Conservation (phyloP, 306 rosid species). For the Astragalus glycyphyllos region DNA sequence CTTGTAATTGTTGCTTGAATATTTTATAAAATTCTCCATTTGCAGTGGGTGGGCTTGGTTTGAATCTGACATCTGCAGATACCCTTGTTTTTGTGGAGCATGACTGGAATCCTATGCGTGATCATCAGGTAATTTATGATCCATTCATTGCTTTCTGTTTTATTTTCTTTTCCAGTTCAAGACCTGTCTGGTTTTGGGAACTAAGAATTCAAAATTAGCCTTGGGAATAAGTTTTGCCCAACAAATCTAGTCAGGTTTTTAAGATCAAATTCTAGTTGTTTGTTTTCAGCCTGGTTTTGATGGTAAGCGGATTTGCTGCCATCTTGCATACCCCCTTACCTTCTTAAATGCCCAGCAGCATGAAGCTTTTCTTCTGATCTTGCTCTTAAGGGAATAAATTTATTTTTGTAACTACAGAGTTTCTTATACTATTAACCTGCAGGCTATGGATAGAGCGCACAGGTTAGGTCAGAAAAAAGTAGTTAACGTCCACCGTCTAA, state of each 20-base stretch:
- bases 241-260: slow-evolving; percentile 13
- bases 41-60: slow-evolving; percentile 97
- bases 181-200: slow-evolving; percentile 18
- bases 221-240: slow-evolving; percentile 16
- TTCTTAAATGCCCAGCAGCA: background rate
- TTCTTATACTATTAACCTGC: slow-evolving; percentile 42
- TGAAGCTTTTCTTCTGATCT: slow-evolving; percentile 14
- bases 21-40: slow-evolving; percentile 37
- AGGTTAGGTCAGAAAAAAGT: slow-evolving; percentile 96
- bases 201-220: slow-evolving; percentile 26
- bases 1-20: slow-evolving; percentile 4
- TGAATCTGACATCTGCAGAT: slow-evolving; percentile 97
- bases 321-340: background rate
- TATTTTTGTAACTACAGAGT: slow-evolving; percentile 5
- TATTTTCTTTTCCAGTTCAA: slow-evolving; percentile 15
- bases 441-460: slow-evolving; percentile 99
- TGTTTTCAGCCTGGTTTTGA: background rate
- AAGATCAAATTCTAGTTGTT: slow-evolving; percentile 19
- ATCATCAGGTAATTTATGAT: slow-evolving; percentile 76
- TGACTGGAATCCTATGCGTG: slow-evolving; percentile 99
- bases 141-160: slow-evolving; percentile 30
- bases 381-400: background rate
- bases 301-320: slow-evolving; percentile 6
- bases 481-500: slow-evolving; percentile 92
- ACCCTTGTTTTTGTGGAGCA: slow-evolving; percentile 97